Evolutionary conservation across 495 filamentous ascomycete species (phyloP), one percentile per base, ranked within the genome.

Genomic region (Penicillium fimorum): DNA sequence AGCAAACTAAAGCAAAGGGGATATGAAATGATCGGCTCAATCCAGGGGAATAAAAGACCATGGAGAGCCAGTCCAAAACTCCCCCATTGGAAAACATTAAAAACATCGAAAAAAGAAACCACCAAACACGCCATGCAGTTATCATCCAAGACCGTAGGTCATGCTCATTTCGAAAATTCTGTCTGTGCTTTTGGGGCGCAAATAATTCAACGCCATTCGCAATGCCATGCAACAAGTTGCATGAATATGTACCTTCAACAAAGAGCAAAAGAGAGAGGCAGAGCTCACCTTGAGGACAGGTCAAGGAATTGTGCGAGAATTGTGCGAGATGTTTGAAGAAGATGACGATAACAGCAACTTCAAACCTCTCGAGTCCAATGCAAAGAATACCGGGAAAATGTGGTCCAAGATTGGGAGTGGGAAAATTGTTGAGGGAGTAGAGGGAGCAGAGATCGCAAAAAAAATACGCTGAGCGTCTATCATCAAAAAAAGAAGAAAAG

Each of bases 221-320:
- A 66, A 69, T 66, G 66, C 63, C 56, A 69, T 64, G 57, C 55
- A 65, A 61, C 55, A 51, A 53, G 42, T 61, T 58, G 64, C 58
- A 66, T 60, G 51, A 55, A 41, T 66, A 69, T 66, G 61, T 69
- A 69, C 63, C 57, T 62, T 57, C 42, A 60, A 66, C 32, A 57
- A 50, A 51, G 22, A 53, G 45, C 18, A 37, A 55, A 55, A 58
- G 49, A 50, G 53, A 60, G 33, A 45, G 20, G 40, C 15, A 13
- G 35, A 47, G 40, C 47, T n/a, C 35, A 33, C 60, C 37, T 55
- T 20, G 25, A 47, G 17, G 33, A 35, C 42, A 41, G 38, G 7
- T 32, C 25, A 33, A 30, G n/a, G 49, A 27, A 10, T 27, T 41
- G 20, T 25, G 18, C 43, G 30, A 46, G 10, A 27, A 10, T 27